A percentile compares a stretch with the other conserved stretches of the same genome.
Evolutionary conservation across 108 stramenopile species (phyloP).

Genomic region (Cyclotella kingstonii): DNA sequence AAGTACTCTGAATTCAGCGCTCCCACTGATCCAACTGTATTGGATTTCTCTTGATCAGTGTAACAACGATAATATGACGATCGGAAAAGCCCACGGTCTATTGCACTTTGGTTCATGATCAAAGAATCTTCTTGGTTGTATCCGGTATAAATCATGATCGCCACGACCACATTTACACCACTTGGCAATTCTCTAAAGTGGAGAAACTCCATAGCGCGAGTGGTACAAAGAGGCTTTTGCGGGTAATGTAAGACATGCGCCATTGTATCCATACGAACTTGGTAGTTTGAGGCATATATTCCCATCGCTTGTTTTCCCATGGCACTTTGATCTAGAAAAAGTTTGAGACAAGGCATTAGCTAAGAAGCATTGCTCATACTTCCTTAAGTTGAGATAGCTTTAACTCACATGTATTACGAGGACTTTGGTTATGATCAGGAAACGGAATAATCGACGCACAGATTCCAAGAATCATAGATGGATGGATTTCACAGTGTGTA

Average conservation of each 20-base stretch:
- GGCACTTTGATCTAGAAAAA: slow-evolving; percentile 52
- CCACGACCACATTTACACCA: slow-evolving; percentile 97
- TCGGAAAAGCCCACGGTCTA: slow-evolving; percentile 98
- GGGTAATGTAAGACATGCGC: slow-evolving; percentile 99
- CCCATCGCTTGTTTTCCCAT: slow-evolving; percentile 97
- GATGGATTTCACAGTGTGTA: slow-evolving; percentile 99
- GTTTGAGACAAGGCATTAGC: background rate
- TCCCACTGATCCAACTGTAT: slow-evolving; percentile 73
- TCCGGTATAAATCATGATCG: slow-evolving; percentile 98
- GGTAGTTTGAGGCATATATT: slow-evolving; percentile 94
- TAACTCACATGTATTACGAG: slow-evolving; percentile 98
- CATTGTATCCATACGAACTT: slow-evolving; percentile 99
- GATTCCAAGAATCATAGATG: slow-evolving; percentile 95
- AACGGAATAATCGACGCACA: slow-evolving; percentile 98
- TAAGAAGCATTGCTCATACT: background rate
- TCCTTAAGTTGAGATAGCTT: slow-evolving; percentile 62
- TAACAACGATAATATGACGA: slow-evolving; percentile 95
- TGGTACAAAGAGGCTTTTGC: slow-evolving; percentile 97
- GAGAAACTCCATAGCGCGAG: slow-evolving; percentile 97
- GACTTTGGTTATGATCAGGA: slow-evolving; percentile 99
- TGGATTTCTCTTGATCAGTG: slow-evolving; percentile 89
- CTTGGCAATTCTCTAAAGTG: slow-evolving; percentile 98
- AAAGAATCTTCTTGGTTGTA: slow-evolving; percentile 99
- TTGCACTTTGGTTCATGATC: slow-evolving; percentile 97
- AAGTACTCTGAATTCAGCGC: slow-evolving; percentile 86